These are phyloP conservation scores for Globisporangium alternatum DNA, from an alignment of 352 stramenopile genomes.

Conservation along the genomic window DNA sequence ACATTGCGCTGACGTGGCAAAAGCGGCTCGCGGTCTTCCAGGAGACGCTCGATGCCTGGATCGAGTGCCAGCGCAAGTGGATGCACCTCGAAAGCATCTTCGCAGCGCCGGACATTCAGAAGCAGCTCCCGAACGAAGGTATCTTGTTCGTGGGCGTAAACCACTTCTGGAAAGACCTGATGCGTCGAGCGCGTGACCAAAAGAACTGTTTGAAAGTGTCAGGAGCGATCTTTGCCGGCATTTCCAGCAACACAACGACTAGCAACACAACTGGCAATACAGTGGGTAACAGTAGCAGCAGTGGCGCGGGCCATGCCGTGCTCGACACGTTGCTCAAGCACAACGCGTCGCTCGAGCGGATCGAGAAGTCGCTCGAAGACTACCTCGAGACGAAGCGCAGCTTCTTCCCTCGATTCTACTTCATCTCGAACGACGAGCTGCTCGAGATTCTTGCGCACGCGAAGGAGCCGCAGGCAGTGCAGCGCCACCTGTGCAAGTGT, in stretches of 20 bases:
- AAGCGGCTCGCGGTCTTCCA: conserved; percentile 70
- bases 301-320: conserved; percentile 35
- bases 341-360: conserved; percentile 63
- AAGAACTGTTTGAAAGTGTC: conserved; percentile 66
- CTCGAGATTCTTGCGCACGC: conserved; percentile 81
- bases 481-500: conserved; percentile 80
- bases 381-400: conserved; percentile 84
- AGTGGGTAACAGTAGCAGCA: neutral
- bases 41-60: conserved; percentile 78
- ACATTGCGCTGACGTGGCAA: conserved; percentile 65
- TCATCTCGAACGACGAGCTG: conserved; percentile 87
- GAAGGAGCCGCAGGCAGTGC: conserved; percentile 74
- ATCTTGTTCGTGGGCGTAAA: conserved; percentile 59
- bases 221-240: conserved; percentile 36
- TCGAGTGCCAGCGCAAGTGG: conserved; percentile 80
- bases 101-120: conserved; percentile 77
- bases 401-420: conserved; percentile 86
- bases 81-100: conserved; percentile 85
- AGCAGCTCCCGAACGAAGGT: conserved; percentile 71
- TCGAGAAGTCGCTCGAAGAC: conserved; percentile 81
- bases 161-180: conserved; percentile 81
- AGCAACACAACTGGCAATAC: conserved; percentile 3
- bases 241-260: neutral
- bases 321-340: conserved; percentile 67
- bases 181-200: conserved; percentile 60